Evolutionary conservation across 441 rosid species (phyloP).

Genomic region (Rhodomyrtus psidioides): DNA sequence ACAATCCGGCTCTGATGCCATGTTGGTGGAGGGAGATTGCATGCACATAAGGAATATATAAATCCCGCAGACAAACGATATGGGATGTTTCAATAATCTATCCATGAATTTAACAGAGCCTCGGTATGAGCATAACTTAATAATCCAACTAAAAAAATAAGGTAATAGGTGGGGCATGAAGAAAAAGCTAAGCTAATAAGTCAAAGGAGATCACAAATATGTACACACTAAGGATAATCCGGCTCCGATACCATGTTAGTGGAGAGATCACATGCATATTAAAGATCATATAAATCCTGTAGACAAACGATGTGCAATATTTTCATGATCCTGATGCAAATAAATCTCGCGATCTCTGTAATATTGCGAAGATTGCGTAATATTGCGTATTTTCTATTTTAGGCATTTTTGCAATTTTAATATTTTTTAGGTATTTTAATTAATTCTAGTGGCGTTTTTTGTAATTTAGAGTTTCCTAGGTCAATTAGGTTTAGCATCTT

Average conservation of each 20-base stretch:
- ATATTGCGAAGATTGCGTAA: too few relatives aligned
- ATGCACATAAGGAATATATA: not conserved
- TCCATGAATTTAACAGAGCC: not conserved
- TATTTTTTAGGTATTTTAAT: too few relatives aligned
- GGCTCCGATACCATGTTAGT: fast-evolving
- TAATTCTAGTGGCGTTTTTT: too few relatives aligned
- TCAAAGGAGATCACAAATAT: not conserved
- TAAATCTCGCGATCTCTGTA: too few relatives aligned
- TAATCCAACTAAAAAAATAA: not conserved
- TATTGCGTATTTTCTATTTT: too few relatives aligned
- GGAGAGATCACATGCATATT: not conserved
- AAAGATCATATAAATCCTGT: not conserved
- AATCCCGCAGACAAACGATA: fast-evolving
- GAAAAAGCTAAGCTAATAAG: not conserved
- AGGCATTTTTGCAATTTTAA: too few relatives aligned
- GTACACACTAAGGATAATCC: not conserved
- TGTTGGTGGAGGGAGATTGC: not conserved
- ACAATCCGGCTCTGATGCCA: not conserved
- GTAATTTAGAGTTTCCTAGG: too few relatives aligned
- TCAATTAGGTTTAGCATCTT: too few relatives aligned
- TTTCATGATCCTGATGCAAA: too few relatives aligned
- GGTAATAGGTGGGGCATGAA: not conserved
- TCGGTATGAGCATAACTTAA: not conserved
- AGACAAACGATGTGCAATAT: not conserved
- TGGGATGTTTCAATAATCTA: not conserved